Evolutionary conservation across 768 basidiomycete genomes (phyloP), one percentile per base, ranked within the genome.

Genomic region (Phlebiopsis flavidoalba): DNA sequence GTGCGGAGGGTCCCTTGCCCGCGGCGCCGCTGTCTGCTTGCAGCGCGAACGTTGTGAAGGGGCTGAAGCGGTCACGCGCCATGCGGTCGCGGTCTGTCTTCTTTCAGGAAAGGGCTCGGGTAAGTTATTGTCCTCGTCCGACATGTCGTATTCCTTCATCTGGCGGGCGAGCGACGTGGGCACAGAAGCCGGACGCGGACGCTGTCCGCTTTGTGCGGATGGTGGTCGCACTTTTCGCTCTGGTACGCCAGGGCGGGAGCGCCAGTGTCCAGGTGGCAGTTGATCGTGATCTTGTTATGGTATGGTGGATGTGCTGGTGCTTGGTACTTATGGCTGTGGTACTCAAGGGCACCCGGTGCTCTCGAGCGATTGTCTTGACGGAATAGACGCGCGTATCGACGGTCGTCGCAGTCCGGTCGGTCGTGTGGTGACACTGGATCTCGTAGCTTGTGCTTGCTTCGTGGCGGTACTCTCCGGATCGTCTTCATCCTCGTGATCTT

Each of bases 41-140:
- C 60, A 8, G 19, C 43, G 19, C 62, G 50, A 33, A 56, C 24
- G 33, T 57, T n/a, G 50, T 24, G 53, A 49, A 24, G 69, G 53
- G 15, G 58, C 67, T 11, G 64, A 60, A 24, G 57, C 60, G 10
- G 69, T 63, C n/a, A 6, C 63, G 53, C 17, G 62, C 45, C 12
- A 66, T 63, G 37, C 71, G 64, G 43, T 77, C 78, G 24, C 76
- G 72, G 33, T 85, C 84, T 5, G 62, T 72, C 53, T 82, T 78
- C 68, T 87, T 31, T 88, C 47, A 93, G 69, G 73, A 93, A 93
- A 5, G 91, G 92, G 68, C 89, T 91, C 0, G 91, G 92, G 0
- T n/a, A 93, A 78, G 70, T 31, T n/a, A n/a, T 92, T 93, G 71
- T 91, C 91, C 69, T 91, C 91, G 68, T 93, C 90, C 0, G 78